These are phyloP conservation scores for Talaromyces ruber DNA, from an alignment of 495 filamentous ascomycete species.

Conservation along the genomic window DNA sequence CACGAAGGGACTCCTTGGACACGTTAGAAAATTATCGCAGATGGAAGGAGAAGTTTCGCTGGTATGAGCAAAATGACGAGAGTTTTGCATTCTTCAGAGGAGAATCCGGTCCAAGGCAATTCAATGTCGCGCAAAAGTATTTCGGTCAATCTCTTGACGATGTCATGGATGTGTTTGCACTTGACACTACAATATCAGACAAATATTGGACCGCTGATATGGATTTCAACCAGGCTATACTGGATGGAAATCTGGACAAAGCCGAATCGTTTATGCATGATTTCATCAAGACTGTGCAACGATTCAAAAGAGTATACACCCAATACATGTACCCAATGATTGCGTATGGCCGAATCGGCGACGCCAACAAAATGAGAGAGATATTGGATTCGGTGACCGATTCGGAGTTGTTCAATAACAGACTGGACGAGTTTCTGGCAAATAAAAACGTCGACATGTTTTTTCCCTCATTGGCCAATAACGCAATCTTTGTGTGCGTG, in stretches of 20 bases:
- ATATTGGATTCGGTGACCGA: slow-evolving; percentile 15
- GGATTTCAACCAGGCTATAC: slow-evolving; percentile 7
- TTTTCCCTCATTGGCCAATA: slow-evolving; percentile 8
- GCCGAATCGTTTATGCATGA: slow-evolving; percentile 10
- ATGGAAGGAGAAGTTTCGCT: background rate
- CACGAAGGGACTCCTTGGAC: background rate
- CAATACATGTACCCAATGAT: slow-evolving; percentile 15
- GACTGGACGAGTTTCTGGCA: slow-evolving; percentile 9
- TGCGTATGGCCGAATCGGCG: slow-evolving; percentile 14
- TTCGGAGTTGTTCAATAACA: slow-evolving; percentile 13
- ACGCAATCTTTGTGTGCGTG: slow-evolving; percentile 11
- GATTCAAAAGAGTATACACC: slow-evolving; percentile 6
- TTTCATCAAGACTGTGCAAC: slow-evolving; percentile 7
- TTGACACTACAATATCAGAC: background rate
- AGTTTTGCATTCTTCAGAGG: background rate
- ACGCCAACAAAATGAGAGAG: slow-evolving; percentile 8
- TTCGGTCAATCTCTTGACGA: background rate
- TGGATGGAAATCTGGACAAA: slow-evolving; percentile 10
- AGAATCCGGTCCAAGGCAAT: background rate
- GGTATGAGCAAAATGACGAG: slow-evolving; percentile 1
- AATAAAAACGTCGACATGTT: slow-evolving; percentile 2
- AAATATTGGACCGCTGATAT: slow-evolving; percentile 7
- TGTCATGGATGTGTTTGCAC: background rate
- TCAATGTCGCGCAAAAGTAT: background rate
- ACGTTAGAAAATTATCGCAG: background rate